These are phyloP conservation scores for Grammothele lineata DNA, from an alignment of 768 basidiomycete genomes.

Conservation along the genomic window DNA sequence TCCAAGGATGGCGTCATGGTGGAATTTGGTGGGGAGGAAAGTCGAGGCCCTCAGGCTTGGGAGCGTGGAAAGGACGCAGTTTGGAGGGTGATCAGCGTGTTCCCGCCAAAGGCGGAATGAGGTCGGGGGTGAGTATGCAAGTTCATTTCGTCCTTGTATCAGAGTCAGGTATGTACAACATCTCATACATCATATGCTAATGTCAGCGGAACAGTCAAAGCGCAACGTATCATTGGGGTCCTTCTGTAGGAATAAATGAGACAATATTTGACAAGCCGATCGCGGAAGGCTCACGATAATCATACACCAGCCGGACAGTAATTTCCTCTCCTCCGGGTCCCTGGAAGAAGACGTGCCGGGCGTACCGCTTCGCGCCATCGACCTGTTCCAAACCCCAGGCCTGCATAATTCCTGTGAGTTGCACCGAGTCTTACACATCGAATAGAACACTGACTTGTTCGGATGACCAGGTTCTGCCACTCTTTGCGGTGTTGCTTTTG, in stretches of 20 bases:
- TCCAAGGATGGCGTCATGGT: conserved; percentile 75
- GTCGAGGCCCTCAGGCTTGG: conserved; percentile 81
- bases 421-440: conserved; percentile 29
- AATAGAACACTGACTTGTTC: conserved; percentile 45
- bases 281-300: conserved; percentile 67
- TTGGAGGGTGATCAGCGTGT: conserved; percentile 75
- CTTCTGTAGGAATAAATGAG: no score
- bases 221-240: no score
- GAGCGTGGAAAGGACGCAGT: conserved; percentile 77
- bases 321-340: conserved; percentile 57
- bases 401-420: conserved; percentile 18
- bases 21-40: conserved; percentile 77
- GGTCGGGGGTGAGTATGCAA: no score
- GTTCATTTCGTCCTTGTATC: no score
- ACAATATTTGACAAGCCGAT: no score
- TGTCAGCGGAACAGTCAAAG: conserved; percentile 6
- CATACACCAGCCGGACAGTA: conserved; percentile 55
- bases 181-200: background rate
- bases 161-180: background rate
- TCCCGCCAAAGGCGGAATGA: conserved; percentile 29
- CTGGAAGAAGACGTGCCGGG: conserved; percentile 58
- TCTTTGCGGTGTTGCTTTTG: conserved; percentile 62
- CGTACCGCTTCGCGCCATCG: conserved; percentile 56
- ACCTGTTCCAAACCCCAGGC: conserved; percentile 64
- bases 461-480: conserved; percentile 54